A percentile compares a stretch with the other conserved stretches of the same genome.
phyloP scores from a whole-genome alignment of 1,284 basidiomycete genomes.

The Polyporus tsugae region DNA sequence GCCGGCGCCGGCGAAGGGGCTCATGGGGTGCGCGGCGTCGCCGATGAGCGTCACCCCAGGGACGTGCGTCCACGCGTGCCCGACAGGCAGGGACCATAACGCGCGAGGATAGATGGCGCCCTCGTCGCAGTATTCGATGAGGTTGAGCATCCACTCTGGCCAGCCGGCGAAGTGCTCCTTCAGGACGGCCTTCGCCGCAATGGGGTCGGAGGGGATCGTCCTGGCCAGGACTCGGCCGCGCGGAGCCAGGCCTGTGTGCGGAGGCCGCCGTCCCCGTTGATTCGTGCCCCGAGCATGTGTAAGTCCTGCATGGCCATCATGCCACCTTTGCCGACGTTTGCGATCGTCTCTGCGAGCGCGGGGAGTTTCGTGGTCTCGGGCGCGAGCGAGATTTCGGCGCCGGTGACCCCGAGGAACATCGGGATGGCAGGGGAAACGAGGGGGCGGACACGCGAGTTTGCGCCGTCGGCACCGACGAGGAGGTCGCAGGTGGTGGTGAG shows the following conservation, averaged over 20 bases:
- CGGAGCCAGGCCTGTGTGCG: slow-evolving; percentile 21
- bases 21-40: slow-evolving; percentile 60
- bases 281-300: slow-evolving; percentile 14
- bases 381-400: slow-evolving; percentile 21
- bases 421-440: slow-evolving; percentile 33
- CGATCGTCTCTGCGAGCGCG: slow-evolving; percentile 20
- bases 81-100: slow-evolving; percentile 22
- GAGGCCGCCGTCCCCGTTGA: slow-evolving; percentile 22
- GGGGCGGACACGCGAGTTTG: slow-evolving; percentile 52
- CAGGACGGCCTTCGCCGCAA: slow-evolving; percentile 16
- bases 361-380: slow-evolving; percentile 10
- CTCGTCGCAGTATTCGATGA: slow-evolving; percentile 23
- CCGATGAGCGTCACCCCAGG: slow-evolving; percentile 43
- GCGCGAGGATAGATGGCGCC: slow-evolving; percentile 21
- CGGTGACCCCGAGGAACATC: slow-evolving; percentile 16
- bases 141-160: slow-evolving; percentile 25
- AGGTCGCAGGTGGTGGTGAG: slow-evolving; percentile 25
- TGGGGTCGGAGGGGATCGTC: slow-evolving; percentile 16
- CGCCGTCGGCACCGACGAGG: slow-evolving; percentile 56
- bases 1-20: slow-evolving; percentile 54
- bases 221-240: slow-evolving; percentile 16
- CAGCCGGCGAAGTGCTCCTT: slow-evolving; percentile 22
- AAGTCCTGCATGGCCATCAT: slow-evolving; percentile 13
- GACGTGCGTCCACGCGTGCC: slow-evolving; percentile 25
- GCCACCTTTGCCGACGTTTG: slow-evolving; percentile 19